Evolutionary conservation across 495 filamentous ascomycete genomes (phyloP).

Genomic region (Clavariopsis aquatica): DNA sequence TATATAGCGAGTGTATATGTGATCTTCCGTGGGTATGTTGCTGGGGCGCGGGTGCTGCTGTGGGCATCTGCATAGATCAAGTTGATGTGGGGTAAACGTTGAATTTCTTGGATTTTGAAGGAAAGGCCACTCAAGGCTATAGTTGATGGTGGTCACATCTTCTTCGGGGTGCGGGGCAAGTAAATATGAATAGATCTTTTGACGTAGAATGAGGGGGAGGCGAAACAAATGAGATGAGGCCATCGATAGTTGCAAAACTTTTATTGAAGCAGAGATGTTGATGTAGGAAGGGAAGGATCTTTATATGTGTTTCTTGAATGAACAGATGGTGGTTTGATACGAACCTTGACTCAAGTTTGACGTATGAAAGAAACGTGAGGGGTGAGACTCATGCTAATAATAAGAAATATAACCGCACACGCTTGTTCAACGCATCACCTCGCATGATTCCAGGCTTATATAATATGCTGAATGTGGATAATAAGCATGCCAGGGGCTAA

Average conservation of each 20-base stretch:
- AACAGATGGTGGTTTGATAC: not conserved
- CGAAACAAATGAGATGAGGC: conserved; percentile 5
- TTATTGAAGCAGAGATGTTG: not conserved
- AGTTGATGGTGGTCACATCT: conserved; percentile 29
- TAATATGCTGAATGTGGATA: conserved; percentile 1
- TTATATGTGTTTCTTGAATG: not conserved
- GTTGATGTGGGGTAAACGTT: conserved; percentile 24
- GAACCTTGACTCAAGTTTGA: not conserved
- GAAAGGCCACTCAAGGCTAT: conserved; percentile 14
- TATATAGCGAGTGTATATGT: conserved; percentile 29
- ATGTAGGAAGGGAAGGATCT: not conserved
- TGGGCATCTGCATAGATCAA: conserved; percentile 24
- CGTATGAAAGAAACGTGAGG: not conserved
- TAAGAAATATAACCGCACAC: not conserved
- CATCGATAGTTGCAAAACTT: not conserved
- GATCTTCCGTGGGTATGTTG: not conserved
- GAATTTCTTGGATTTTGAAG: conserved; percentile 8
- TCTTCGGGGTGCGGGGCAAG: conserved; percentile 11
- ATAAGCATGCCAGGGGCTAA: conserved; percentile 3
- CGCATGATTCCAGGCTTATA: conserved; percentile 5
- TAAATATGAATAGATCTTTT: conserved; percentile 23
- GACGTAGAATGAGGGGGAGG: conserved; percentile 10
- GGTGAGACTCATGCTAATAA: conserved; percentile 10
- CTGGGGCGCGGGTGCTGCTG: not conserved
- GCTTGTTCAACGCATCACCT: not conserved